phyloP scores from a whole-genome alignment of 1,284 basidiomycete species.

The Pseudozyma sp. region DNA sequence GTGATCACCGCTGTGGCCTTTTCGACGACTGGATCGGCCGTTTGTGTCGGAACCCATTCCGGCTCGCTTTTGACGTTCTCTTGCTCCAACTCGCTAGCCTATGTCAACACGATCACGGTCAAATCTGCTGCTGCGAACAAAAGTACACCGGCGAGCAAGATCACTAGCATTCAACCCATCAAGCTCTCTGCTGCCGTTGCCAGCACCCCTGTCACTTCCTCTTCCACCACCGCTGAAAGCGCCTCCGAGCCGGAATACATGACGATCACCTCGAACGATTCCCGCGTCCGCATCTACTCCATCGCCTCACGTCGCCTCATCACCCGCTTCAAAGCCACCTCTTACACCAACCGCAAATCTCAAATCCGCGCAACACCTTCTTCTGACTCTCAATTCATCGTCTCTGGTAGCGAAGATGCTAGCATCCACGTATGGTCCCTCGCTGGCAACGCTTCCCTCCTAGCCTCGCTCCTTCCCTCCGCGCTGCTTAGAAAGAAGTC shows the following conservation, averaged over 20 bases:
- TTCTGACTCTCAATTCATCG: conserved; percentile 65
- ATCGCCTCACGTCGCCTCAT: conserved; percentile 53
- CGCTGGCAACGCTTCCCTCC: conserved; percentile 17
- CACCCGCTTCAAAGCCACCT: conserved; percentile 54
- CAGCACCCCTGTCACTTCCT: too few relatives aligned
- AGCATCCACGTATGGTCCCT: conserved; percentile 64
- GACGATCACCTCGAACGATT: conserved; percentile 70
- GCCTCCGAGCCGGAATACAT: conserved; percentile 54
- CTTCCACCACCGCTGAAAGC: conserved; percentile 4
- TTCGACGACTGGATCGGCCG: conserved; percentile 63
- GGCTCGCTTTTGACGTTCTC: conserved; percentile 65
- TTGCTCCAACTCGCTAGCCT: conserved; percentile 62
- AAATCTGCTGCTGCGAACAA: conserved; percentile 65
- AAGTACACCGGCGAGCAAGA: conserved; percentile 67
- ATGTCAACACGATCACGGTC: conserved; percentile 60
- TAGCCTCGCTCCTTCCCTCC: conserved; percentile 9
- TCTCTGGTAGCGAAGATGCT: conserved; percentile 68
- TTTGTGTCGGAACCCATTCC: conserved; percentile 68
- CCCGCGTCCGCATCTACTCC: conserved; percentile 68
- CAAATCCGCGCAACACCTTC: conserved; percentile 67
- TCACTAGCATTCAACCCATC: conserved; percentile 67
- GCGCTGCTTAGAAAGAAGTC: conserved; percentile 25
- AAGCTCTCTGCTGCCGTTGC: conserved; percentile 2
- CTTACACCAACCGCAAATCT: conserved; percentile 57
- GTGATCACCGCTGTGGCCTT: conserved; percentile 69